Percentiles rank a stretch among this genome's conserved stretches.
phyloP scores from a whole-genome alignment of 2,329 filamentous ascomycete genomes.

The Pseudogymnoascus sp. region DNA sequence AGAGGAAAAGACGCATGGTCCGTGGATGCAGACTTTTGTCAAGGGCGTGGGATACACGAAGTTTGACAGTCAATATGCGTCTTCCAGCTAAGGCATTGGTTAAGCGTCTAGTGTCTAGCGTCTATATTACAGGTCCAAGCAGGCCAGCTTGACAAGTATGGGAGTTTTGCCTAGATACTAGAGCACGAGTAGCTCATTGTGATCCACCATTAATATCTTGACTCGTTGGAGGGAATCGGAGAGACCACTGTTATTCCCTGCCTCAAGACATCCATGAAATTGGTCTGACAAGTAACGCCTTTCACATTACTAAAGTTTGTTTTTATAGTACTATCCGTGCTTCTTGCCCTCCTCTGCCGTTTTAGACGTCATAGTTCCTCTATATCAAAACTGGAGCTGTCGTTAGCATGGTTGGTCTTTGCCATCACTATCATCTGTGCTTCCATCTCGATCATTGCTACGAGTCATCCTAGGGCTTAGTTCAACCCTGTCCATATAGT shows the following conservation, averaged over 20 bases:
- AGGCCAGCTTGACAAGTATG: no score
- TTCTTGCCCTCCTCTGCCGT: no score
- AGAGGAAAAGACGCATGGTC: conserved; percentile 32
- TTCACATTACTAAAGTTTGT: no score
- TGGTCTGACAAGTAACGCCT: no score
- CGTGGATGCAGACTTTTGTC: conserved; percentile 41
- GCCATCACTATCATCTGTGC: background rate
- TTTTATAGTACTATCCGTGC: no score
- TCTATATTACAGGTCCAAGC: no score
- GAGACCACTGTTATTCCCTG: no score
- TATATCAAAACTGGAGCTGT: background rate
- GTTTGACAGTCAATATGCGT: conserved; percentile 10
- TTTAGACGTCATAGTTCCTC: background rate
- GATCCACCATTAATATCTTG: no score
- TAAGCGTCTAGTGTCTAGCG: no score
- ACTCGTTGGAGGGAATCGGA: no score
- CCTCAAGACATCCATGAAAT: no score
- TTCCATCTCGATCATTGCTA: background rate
- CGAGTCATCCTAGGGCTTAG: background rate
- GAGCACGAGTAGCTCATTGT: background rate
- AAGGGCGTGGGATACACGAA: conserved; percentile 25
- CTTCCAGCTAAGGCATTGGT: background rate
- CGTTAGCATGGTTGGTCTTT: background rate
- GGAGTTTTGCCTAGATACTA: background rate
- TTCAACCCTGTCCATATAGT: background rate